phyloP scores from a whole-genome alignment of 1,139 yeast species.

The Hanseniaspora gamundiae region DNA sequence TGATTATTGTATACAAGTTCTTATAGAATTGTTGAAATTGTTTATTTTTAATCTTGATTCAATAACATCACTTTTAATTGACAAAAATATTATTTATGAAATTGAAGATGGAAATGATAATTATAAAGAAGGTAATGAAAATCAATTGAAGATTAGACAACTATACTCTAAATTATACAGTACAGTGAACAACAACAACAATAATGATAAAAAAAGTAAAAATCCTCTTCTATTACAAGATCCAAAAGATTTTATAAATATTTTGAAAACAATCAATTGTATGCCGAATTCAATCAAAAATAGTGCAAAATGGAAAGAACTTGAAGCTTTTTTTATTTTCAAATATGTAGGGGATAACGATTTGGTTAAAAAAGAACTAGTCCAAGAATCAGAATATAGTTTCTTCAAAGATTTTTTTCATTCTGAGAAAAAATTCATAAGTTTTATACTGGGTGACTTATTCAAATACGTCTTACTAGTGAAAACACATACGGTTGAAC shows the following conservation, averaged over 20 bases:
- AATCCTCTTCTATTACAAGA: background rate
- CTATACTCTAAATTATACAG: background rate
- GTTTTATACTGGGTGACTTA: background rate
- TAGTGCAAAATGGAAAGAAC: background rate
- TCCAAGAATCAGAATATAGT: conserved; percentile 15
- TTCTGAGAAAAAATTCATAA: conserved; percentile 1
- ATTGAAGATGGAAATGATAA: no score
- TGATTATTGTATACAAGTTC: background rate
- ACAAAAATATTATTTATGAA: background rate
- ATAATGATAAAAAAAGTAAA: no score
- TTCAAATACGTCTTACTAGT: background rate
- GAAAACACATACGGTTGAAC: background rate
- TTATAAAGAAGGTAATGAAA: no score
- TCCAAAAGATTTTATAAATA: background rate
- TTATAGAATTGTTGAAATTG: background rate
- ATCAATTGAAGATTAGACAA: background rate
- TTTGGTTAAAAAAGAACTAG: conserved; percentile 8
- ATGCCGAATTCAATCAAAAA: no score
- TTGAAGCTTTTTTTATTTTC: background rate
- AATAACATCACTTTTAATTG: background rate
- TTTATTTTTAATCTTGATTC: background rate
- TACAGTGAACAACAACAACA: background rate
- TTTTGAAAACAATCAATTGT: background rate
- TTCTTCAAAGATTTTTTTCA: conserved; percentile 16
- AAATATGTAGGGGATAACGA: background rate